Percentiles rank a stretch among this genome's conserved stretches.
These are phyloP conservation scores for Fagus crenata DNA, from an alignment of 306 rosid species.

Conservation along the genomic window DNA sequence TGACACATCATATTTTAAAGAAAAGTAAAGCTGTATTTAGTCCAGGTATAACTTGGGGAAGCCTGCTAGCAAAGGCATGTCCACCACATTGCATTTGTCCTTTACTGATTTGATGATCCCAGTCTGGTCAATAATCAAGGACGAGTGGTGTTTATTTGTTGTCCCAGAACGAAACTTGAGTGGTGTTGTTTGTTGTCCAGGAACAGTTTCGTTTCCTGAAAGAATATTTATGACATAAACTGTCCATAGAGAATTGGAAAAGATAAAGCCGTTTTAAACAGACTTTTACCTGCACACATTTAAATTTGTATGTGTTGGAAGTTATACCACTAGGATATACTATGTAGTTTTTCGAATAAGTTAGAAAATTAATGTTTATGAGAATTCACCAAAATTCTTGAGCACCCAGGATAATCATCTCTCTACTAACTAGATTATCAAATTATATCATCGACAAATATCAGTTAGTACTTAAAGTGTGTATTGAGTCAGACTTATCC, in stretches of 20 bases:
- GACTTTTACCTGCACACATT: not conserved
- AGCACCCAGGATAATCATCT: not conserved
- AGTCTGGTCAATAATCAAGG: slow-evolving; percentile 17
- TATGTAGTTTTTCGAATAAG: not conserved
- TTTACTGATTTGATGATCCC: slow-evolving; percentile 10
- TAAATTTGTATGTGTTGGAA: not conserved
- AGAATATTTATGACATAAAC: not conserved
- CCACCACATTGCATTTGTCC: not conserved
- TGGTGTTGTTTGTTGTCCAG: slow-evolving; percentile 17
- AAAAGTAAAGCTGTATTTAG: not conserved
- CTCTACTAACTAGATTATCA: not conserved
- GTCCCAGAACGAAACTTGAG: not conserved
- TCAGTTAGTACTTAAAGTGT: not conserved
- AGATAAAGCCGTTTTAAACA: not conserved
- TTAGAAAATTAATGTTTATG: not conserved
- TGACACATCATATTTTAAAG: slow-evolving; percentile 5
- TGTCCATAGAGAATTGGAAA: not conserved
- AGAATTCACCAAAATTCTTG: not conserved
- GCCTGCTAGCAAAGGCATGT: not conserved
- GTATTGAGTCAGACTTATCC: not conserved
- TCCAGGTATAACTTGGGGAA: not conserved
- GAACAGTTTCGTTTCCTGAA: slow-evolving; percentile 23
- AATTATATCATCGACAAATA: not conserved
- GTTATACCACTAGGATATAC: not conserved
- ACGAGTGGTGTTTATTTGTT: slow-evolving; percentile 12